Conservation (phyloP, 352 stramenopile genomes). For the Globisporangium cystogenes region DNA sequence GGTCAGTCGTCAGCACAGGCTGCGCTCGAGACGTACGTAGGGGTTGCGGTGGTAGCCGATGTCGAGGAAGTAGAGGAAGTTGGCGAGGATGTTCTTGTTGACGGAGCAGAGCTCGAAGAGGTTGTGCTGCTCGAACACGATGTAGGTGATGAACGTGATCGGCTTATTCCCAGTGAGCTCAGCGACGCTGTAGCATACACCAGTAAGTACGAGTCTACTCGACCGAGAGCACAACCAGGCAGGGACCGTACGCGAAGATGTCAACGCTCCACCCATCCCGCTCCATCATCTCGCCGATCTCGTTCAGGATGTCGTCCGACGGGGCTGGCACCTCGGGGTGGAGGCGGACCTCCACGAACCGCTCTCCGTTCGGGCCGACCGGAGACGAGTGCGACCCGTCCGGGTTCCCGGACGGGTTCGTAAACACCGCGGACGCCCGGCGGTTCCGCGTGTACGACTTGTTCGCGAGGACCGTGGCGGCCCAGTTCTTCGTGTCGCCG, state of each 20-base stretch:
- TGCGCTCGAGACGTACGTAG: slow-evolving; percentile 37
- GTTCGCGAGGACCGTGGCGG: slow-evolving; percentile 64
- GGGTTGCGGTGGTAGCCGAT: slow-evolving; percentile 77
- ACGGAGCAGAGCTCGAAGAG: slow-evolving; percentile 65
- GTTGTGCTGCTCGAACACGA: slow-evolving; percentile 81
- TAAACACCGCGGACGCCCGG: slow-evolving; percentile 38
- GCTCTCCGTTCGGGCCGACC: slow-evolving; percentile 14
- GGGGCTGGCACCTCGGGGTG: slow-evolving; percentile 57
- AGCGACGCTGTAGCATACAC: slow-evolving; percentile 37
- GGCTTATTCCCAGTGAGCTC: slow-evolving; percentile 59
- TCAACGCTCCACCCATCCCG: slow-evolving; percentile 72
- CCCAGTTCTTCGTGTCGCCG: slow-evolving; percentile 77
- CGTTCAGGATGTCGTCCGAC: slow-evolving; percentile 58
- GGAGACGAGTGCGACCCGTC: slow-evolving; percentile 8
- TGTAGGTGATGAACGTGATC: slow-evolving; percentile 81
- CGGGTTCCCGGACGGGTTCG: slow-evolving; percentile 13
- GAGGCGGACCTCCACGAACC: slow-evolving; percentile 38
- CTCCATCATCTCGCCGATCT: slow-evolving; percentile 65
- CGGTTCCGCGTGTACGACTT: slow-evolving; percentile 76
- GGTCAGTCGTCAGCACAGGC: too few relatives aligned
- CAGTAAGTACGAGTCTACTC: background rate
- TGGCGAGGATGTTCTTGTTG: slow-evolving; percentile 72
- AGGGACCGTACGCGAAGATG: slow-evolving; percentile 63
- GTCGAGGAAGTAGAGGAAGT: slow-evolving; percentile 78
- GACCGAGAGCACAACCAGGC: background rate